Evolutionary conservation across 305 asterid species (phyloP).

Genomic region (Fraxinus sp.): DNA sequence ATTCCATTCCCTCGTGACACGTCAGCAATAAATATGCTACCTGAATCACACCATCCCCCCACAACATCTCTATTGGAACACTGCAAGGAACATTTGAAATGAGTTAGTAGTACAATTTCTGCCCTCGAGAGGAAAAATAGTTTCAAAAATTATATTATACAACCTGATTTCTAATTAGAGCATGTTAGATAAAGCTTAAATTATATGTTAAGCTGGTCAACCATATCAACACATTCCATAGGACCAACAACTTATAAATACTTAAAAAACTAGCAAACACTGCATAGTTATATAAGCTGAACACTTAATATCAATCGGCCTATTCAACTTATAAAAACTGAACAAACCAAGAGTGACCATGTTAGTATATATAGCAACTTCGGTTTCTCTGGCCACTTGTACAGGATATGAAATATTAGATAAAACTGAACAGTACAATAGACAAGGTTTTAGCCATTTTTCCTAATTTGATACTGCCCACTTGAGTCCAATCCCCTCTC

Average conservation of each 20-base stretch:
- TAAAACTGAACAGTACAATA: background rate
- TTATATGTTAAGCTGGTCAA: background rate
- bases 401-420: background rate
- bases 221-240: background rate
- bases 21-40: conserved; percentile 53
- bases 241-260: background rate
- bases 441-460: background rate
- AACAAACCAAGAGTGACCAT: background rate
- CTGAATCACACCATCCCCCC: conserved; percentile 59
- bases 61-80: conserved; percentile 41
- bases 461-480: background rate
- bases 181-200: background rate
- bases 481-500: background rate
- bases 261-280: background rate
- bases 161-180: background rate
- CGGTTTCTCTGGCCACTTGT: background rate
- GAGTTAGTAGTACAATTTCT: conserved; percentile 1
- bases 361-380: background rate
- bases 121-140: background rate
- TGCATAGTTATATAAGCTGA: background rate
- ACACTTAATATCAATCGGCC: background rate
- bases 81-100: conserved; percentile 27
- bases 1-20: conserved; percentile 20
- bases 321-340: background rate
- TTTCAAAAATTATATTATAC: background rate